Evolutionary conservation across 768 basidiomycete genomes (phyloP).

Genomic region (Suillus hirtellus): DNA sequence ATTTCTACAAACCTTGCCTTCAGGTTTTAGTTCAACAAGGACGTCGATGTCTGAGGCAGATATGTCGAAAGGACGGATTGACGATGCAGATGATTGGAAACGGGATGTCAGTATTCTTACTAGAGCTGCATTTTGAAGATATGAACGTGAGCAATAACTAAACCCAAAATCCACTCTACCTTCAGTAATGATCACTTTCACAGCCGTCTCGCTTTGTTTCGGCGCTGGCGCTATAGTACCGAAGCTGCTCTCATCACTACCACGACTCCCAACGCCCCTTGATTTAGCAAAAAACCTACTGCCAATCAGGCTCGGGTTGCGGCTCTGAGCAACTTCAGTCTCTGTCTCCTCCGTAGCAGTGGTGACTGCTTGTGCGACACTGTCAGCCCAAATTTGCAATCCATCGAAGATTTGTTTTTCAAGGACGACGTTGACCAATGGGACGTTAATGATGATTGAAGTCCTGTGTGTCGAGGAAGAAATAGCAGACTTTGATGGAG

Average conservation of each 20-base stretch:
- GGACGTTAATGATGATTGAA: slow-evolving; percentile 43
- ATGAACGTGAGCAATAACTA: not conserved
- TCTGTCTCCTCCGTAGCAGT: slow-evolving; percentile 27
- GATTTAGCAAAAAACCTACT: slow-evolving; percentile 69
- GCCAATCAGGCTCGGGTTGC: slow-evolving; percentile 70
- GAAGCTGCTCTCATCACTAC: slow-evolving; percentile 44
- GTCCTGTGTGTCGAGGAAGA: slow-evolving; percentile 14
- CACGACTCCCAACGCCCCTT: slow-evolving; percentile 39
- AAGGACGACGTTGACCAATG: slow-evolving; percentile 61
- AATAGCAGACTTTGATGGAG: not conserved
- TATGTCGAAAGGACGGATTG: slow-evolving; percentile 53
- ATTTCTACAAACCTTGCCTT: slow-evolving; percentile 58
- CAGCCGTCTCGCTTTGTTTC: slow-evolving; percentile 40
- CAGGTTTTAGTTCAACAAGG: slow-evolving; percentile 65
- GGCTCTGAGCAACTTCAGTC: slow-evolving; percentile 39
- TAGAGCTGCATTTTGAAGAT: slow-evolving; percentile 28
- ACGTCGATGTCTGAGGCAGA: slow-evolving; percentile 62
- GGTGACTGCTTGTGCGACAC: slow-evolving; percentile 70
- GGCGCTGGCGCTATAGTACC: slow-evolving; percentile 30
- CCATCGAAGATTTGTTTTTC: slow-evolving; percentile 70
- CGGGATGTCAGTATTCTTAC: slow-evolving; percentile 55
- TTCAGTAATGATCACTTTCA: slow-evolving; percentile 53
- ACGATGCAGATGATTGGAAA: slow-evolving; percentile 24
- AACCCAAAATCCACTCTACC: slow-evolving; percentile 24
- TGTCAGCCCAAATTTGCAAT: slow-evolving; percentile 88